A percentile compares a stretch with the other conserved stretches of the same genome.
Evolutionary conservation across 805 yeast species (phyloP).

Genomic region (Candida odintsovae): DNA sequence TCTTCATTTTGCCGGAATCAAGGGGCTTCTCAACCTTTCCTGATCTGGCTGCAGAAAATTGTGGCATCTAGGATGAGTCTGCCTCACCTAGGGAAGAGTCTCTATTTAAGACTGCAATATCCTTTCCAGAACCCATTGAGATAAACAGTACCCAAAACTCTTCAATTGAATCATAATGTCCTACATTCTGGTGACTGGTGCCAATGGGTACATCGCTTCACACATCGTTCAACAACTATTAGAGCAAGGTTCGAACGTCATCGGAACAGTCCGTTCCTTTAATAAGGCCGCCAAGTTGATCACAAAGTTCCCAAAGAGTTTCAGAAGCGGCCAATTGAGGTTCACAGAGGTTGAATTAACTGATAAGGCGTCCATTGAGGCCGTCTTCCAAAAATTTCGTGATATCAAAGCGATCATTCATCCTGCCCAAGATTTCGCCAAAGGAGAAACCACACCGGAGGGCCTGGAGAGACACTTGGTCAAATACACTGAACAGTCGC

Average conservation of each 20-base stretch:
- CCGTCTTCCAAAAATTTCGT: not conserved
- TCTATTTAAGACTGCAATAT: not conserved
- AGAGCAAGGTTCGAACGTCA: not conserved
- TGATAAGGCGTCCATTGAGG: not conserved
- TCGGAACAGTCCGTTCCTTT: conserved; percentile 9
- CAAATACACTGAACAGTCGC: conserved; percentile 3
- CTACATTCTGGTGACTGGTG: conserved; percentile 7
- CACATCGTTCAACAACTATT: conserved; percentile 1
- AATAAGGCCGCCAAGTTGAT: conserved; percentile 5
- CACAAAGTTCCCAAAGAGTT: not conserved
- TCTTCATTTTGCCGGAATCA: no score
- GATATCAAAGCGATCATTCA: conserved; percentile 4
- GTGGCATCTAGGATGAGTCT: no score
- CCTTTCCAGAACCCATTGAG: no score
- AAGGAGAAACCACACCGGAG: not conserved
- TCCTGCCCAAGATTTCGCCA: conserved; percentile 8
- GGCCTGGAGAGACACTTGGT: conserved; percentile 3
- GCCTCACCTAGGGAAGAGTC: not conserved
- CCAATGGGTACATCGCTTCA: conserved; percentile 7
- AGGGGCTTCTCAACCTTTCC: no score
- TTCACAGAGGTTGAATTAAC: conserved; percentile 5
- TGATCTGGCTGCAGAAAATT: no score
- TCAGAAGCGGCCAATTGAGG: conserved; percentile 4
- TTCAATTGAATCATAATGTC: not conserved
- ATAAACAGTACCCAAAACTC: no score